Conservation (phyloP, 2,329 filamentous ascomycete genomes). For the Daldinia sp. region DNA sequence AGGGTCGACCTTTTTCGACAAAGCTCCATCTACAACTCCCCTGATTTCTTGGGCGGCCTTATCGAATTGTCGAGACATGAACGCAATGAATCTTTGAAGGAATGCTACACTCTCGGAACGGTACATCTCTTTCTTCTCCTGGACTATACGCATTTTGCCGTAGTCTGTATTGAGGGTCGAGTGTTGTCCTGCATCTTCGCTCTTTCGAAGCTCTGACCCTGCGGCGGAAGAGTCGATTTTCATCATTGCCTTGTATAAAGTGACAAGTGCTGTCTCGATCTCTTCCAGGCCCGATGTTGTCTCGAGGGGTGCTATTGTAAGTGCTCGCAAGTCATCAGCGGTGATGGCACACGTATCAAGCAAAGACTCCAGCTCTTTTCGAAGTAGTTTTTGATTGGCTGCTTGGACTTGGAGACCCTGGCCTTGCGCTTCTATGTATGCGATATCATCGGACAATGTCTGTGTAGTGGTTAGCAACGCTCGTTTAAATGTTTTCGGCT, state of each 20-base stretch:
- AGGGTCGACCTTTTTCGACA: conserved; percentile 76
- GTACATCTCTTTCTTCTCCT: conserved; percentile 94
- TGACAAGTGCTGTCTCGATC: conserved; percentile 81
- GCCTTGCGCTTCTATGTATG: conserved; percentile 96
- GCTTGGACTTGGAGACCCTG: conserved; percentile 97
- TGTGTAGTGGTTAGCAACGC: conserved; percentile 55
- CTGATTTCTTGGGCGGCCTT: conserved; percentile 78
- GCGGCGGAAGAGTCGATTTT: conserved; percentile 90
- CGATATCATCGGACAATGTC: conserved; percentile 95
- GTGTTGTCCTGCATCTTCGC: conserved; percentile 61
- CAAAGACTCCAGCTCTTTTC: conserved; percentile 89
- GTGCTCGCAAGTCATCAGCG: conserved; percentile 76
- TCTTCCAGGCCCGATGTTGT: conserved; percentile 77
- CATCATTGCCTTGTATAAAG: conserved; percentile 90
- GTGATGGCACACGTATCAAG: conserved; percentile 93
- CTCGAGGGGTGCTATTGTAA: conserved; percentile 80
- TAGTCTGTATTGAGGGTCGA: conserved; percentile 76
- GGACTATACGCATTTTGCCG: conserved; percentile 91
- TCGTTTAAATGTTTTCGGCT: background rate
- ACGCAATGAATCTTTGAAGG: conserved; percentile 81
- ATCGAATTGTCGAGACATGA: conserved; percentile 85
- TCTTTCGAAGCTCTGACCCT: conserved; percentile 61
- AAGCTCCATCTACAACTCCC: conserved; percentile 70
- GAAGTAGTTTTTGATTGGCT: conserved; percentile 93
- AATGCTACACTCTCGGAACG: conserved; percentile 80